Percentiles rank a stretch among this genome's conserved stretches.
Conservation (phyloP, 2,329 filamentous ascomycete genomes). For the Zasmidium cellare region DNA sequence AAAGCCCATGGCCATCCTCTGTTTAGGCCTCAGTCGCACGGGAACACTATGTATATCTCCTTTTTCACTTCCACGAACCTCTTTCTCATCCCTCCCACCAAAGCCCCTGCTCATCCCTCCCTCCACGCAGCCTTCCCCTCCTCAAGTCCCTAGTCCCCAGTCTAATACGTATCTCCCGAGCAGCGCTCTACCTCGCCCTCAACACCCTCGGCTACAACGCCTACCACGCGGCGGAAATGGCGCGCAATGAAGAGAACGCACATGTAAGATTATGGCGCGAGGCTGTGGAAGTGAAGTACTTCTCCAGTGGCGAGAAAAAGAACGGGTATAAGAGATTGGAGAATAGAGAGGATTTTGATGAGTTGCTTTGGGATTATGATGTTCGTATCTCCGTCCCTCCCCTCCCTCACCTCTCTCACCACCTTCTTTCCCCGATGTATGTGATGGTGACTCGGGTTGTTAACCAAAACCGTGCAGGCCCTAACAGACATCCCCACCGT, state of each 20-base stretch:
- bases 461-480: neutral
- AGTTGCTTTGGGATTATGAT: neutral
- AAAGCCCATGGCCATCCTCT: conserved; percentile 1
- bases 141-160: no score
- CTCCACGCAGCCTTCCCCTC: no score
- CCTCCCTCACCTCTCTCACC: neutral
- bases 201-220: neutral
- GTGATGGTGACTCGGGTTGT: neutral
- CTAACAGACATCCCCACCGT: conserved; percentile 33
- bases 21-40: conserved; percentile 2
- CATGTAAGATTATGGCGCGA: neutral
- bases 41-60: conserved; percentile 3
- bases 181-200: neutral
- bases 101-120: no score
- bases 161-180: no score
- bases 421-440: neutral
- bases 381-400: no score
- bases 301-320: neutral
- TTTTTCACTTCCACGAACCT: no score
- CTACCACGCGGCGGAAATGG: neutral
- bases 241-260: neutral
- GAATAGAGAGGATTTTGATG: conserved; percentile 2
- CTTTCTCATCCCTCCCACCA: no score
- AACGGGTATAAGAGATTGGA: neutral
- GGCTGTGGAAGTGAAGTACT: conserved; percentile 3